These are phyloP conservation scores for Ustilago hordei DNA, from an alignment of 1,284 basidiomycete genomes.

Conservation along the genomic window DNA sequence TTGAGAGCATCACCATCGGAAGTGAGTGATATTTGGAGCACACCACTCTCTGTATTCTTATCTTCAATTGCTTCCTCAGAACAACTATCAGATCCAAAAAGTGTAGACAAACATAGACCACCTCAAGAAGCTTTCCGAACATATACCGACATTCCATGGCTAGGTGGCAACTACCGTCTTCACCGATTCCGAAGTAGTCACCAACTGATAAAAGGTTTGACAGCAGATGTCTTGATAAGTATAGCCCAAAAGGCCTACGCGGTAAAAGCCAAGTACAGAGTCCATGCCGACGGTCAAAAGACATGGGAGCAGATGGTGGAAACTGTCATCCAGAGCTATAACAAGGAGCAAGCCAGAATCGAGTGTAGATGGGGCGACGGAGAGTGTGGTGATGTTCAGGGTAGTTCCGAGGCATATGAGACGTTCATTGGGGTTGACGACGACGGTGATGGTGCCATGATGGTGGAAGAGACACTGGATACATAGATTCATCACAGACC, in stretches of 20 bases:
- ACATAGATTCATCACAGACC: not conserved
- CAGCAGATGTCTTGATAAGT: slow-evolving; percentile 48
- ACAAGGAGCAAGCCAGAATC: slow-evolving; percentile 7
- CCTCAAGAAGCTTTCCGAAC: slow-evolving; percentile 47
- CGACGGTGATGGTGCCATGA: not conserved
- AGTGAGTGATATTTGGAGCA: slow-evolving; percentile 49
- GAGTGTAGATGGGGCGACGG: slow-evolving; percentile 55
- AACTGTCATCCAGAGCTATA: slow-evolving; percentile 38
- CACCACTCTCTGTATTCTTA: slow-evolving; percentile 29
- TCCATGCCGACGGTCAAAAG: slow-evolving; percentile 30
- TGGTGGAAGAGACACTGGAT: not conserved
- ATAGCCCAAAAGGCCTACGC: slow-evolving; percentile 34
- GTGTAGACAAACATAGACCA: slow-evolving; percentile 46
- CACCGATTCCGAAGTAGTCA: slow-evolving; percentile 43
- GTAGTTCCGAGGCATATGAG: slow-evolving; percentile 39
- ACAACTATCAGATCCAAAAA: slow-evolving; percentile 23
- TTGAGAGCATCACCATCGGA: slow-evolving; percentile 36
- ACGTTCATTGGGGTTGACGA: slow-evolving; percentile 39
- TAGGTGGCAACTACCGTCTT: slow-evolving; percentile 34
- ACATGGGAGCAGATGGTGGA: slow-evolving; percentile 47
- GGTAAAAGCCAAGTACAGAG: slow-evolving; percentile 6
- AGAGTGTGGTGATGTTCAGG: slow-evolving; percentile 50
- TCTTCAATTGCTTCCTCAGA: slow-evolving; percentile 14
- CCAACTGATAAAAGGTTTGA: slow-evolving; percentile 54
- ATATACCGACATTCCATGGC: slow-evolving; percentile 54